Base-by-base conservation (phyloP, 2,329 filamentous ascomycete genomes). In the Dactylellina drechsleri region DNA sequence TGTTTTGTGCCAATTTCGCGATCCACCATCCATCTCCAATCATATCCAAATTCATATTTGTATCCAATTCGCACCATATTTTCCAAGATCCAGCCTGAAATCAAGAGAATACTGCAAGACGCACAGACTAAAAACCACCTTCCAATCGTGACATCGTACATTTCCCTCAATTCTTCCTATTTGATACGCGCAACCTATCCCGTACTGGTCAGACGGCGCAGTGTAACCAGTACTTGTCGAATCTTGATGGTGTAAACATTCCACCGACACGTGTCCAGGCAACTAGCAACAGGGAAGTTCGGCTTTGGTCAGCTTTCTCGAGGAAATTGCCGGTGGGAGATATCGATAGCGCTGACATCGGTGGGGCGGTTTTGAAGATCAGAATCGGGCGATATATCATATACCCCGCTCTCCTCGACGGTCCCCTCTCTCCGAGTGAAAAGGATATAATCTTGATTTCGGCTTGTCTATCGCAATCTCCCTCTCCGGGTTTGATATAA, bases 211-310 rank as follows among this genome's bases (percentile, higher is more conserved):
- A 58, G 40, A 43, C 31, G 26, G 54, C 58, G 53, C 56, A 12
- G 54, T 36, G 61, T 36, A 50, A 61, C 41, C 47, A 52, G 16
- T 23, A 23, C 5, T 23, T 18, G 23, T 16, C 43, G 43, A 18
- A 18, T 59, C 47, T 47, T 6, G 16, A 47, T 4, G 10, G 47
- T 13, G 8, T 3, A 52, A 13, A 26, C 52, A n/a, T 28, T 45
- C 23, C 36, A 49, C 12, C 47, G 56, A 68, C 65, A 68, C 65
- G 65, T 68, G 65, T 68, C 60, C 65, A 54, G 49, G 56, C 65
- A 68, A 45, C 18, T 40, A 23, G 56, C 36, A 43, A 49, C 15
- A 36, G 43, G 43, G 58, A 47, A 47, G 43, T 47, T 45, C 13
- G 43, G 13, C 43, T 47, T 47, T n/a, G 43, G 16, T 1, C 7